Conservation (phyloP, 2,329 filamentous ascomycete species). For the Paecilomyces formosus region DNA sequence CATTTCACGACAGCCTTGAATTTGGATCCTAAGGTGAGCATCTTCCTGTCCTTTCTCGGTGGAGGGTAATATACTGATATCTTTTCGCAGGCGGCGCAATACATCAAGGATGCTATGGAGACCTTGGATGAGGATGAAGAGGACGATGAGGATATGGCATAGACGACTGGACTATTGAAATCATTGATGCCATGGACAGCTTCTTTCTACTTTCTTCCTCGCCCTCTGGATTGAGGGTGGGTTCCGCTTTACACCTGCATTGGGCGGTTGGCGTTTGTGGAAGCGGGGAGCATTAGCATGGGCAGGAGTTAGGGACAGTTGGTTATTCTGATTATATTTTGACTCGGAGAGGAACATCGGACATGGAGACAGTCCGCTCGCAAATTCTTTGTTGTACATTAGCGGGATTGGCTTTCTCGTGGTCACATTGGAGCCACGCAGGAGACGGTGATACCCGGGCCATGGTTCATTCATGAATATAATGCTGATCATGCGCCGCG, state of each 20-base stretch:
- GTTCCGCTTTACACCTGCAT: background rate
- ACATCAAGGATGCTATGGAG: constrained; percentile 97
- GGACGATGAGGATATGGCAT: constrained; percentile 48
- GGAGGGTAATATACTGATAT: constrained; percentile 8
- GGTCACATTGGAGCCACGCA: constrained; percentile 10
- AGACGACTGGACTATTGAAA: constrained; percentile 8
- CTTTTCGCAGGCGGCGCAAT: constrained; percentile 64
- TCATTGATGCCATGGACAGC: background rate
- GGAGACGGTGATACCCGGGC: constrained; percentile 10
- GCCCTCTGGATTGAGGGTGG: background rate
- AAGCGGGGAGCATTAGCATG: constrained; percentile 35
- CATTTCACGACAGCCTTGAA: constrained; percentile 94
- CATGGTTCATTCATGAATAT: constrained; percentile 11
- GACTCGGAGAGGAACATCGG: constrained; percentile 16
- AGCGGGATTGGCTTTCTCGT: constrained; percentile 19
- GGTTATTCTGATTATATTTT: constrained; percentile 15
- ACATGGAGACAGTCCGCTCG: constrained; percentile 10
- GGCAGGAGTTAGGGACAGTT: constrained; percentile 32
- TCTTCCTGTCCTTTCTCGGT: background rate
- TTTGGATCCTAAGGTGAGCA: constrained; percentile 83
- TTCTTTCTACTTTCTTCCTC: background rate
- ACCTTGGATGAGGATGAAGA: constrained; percentile 66
- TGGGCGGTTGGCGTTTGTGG: constrained; percentile 6
- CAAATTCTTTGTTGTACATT: constrained; percentile 28
- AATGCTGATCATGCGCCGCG: background rate